These are phyloP conservation scores for Mortierella sp. DNA, from an alignment of 371 early-diverging fungal species.

Conservation along the genomic window DNA sequence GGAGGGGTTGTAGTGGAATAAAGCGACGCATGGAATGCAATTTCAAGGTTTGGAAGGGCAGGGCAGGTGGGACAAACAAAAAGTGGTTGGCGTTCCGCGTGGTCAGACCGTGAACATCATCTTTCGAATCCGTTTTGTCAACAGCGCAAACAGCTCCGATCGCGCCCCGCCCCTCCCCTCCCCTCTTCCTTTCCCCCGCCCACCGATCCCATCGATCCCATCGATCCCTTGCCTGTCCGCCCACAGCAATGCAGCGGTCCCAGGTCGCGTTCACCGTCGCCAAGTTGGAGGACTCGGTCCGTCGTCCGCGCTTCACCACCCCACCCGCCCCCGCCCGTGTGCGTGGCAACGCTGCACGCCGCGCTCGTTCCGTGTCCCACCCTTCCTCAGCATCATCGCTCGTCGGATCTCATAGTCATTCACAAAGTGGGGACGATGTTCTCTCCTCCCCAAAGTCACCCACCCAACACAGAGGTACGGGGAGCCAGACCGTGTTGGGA, in stretches of 20 bases:
- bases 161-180: no score
- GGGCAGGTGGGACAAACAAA: not conserved
- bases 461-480: no score
- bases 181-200: not conserved
- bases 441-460: no score
- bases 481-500: no score
- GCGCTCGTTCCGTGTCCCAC: not conserved
- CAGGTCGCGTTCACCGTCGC: not conserved
- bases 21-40: no score
- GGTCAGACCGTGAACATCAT: not conserved
- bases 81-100: not conserved
- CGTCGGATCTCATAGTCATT: no score
- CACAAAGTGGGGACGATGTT: no score
- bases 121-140: no score
- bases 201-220: no score
- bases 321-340: not conserved
- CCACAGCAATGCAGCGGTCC: not conserved
- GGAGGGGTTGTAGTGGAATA: conserved; percentile 5
- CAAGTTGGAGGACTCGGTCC: not conserved
- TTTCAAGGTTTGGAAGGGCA: no score
- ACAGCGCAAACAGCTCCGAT: no score
- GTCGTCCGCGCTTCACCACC: not conserved
- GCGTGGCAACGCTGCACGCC: conserved; percentile 1
- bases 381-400: not conserved
- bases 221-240: not conserved